phyloP scores from a whole-genome alignment of 2,329 filamentous ascomycete genomes.

The Pyrenophora graminea region DNA sequence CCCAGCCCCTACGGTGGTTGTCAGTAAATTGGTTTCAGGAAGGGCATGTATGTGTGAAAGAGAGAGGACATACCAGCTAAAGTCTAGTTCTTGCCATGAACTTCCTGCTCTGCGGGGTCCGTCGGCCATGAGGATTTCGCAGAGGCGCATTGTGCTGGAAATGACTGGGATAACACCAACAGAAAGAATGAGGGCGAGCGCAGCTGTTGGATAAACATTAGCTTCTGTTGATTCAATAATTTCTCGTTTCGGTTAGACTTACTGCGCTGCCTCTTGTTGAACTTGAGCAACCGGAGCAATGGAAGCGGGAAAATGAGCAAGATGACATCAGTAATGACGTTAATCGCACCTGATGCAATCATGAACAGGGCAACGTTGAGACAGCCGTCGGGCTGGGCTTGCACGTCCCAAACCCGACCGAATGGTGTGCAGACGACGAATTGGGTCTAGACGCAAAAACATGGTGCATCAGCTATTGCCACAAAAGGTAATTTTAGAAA shows the following conservation, averaged over 20 bases:
- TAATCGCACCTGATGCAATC: conserved; percentile 28
- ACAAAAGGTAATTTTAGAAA: too few relatives aligned
- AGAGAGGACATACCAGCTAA: conserved; percentile 21
- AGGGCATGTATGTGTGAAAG: conserved; percentile 9
- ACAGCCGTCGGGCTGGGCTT: conserved; percentile 19
- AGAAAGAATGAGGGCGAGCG: conserved; percentile 32
- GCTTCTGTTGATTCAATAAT: background rate
- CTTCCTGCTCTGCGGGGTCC: conserved; percentile 11
- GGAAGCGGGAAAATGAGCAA: conserved; percentile 33
- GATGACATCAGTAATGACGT: conserved; percentile 30
- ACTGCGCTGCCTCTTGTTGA: conserved; percentile 34
- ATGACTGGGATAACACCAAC: conserved; percentile 34
- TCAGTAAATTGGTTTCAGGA: too few relatives aligned
- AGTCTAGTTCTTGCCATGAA: conserved; percentile 26
- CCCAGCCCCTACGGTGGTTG: conserved; percentile 15
- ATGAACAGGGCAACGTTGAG: conserved; percentile 27
- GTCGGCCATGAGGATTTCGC: conserved; percentile 29
- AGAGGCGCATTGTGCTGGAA: conserved; percentile 34
- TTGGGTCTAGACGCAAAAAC: conserved; percentile 16
- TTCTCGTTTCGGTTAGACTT: background rate
- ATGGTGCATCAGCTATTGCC: background rate
- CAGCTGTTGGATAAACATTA: conserved; percentile 15
- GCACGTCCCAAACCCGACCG: conserved; percentile 25
- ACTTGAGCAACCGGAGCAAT: conserved; percentile 28
- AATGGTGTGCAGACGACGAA: conserved; percentile 30